These are phyloP conservation scores for Pleurotus tuber-regium DNA, from an alignment of 768 basidiomycete genomes.

Conservation along the genomic window DNA sequence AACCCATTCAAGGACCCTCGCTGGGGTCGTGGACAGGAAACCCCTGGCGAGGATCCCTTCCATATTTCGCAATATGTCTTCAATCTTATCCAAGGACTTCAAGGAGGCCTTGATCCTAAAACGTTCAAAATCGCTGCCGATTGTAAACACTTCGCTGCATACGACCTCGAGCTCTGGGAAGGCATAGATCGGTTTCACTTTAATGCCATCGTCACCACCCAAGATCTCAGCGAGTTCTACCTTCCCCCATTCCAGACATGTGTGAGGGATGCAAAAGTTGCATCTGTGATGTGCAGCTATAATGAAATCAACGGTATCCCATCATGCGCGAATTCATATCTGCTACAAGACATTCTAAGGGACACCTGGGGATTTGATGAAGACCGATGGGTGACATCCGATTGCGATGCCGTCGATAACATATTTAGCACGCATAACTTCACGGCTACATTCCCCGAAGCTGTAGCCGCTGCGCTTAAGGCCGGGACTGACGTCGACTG, in stretches of 20 bases:
- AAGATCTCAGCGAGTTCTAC: constrained; percentile 58
- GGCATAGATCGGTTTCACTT: constrained; percentile 48
- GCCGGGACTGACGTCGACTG: constrained; percentile 59
- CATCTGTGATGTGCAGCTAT: constrained; percentile 60
- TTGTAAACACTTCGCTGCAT: constrained; percentile 62
- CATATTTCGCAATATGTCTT: constrained; percentile 53
- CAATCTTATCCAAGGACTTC: constrained; percentile 51
- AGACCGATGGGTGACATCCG: constrained; percentile 56
- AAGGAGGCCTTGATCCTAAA: constrained; percentile 52
- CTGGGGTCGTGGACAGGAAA: constrained; percentile 63
- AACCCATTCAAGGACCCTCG: constrained; percentile 61
- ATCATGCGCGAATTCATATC: constrained; percentile 49
- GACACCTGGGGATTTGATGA: constrained; percentile 51
- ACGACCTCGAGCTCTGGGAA: constrained; percentile 58
- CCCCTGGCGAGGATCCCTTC: constrained; percentile 59
- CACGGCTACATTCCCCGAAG: constrained; percentile 40
- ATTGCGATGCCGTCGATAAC: constrained; percentile 56
- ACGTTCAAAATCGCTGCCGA: constrained; percentile 52
- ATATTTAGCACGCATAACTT: constrained; percentile 51
- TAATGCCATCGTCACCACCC: constrained; percentile 48
- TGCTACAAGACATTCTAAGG: constrained; percentile 49
- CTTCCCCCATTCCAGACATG: constrained; percentile 55
- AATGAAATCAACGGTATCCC: constrained; percentile 62
- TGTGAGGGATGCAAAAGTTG: constrained; percentile 57
- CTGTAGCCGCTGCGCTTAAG: constrained; percentile 47